Conservation (phyloP, 2,329 filamentous ascomycete species). For the Rosellinia necatrix region DNA sequence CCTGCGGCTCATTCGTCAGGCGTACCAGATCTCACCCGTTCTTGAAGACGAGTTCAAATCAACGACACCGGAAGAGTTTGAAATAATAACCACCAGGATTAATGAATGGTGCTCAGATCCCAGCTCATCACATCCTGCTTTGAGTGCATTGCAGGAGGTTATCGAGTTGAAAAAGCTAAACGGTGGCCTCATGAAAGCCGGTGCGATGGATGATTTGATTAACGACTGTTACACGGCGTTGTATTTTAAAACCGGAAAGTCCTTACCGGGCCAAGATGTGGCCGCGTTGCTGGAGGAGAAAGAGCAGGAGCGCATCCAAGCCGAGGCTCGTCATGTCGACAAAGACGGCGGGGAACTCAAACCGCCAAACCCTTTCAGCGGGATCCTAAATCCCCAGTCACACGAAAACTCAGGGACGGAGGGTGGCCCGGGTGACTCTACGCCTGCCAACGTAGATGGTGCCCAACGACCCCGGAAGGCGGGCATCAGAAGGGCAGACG, state of each 20-base stretch:
- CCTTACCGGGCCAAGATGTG: constrained; percentile 57
- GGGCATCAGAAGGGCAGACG: constrained; percentile 59
- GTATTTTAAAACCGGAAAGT: constrained; percentile 68
- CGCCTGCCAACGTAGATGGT: constrained; percentile 44
- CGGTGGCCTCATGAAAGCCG: constrained; percentile 81
- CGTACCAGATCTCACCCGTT: constrained; percentile 51
- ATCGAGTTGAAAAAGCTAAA: constrained; percentile 75
- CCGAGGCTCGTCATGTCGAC: constrained; percentile 39
- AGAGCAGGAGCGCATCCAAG: constrained; percentile 44
- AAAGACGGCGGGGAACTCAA: constrained; percentile 44
- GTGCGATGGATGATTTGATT: constrained; percentile 89
- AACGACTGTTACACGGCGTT: constrained; percentile 84
- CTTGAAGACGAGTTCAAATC: constrained; percentile 62
- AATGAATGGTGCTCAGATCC: constrained; percentile 57
- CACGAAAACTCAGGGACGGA: constrained; percentile 45
- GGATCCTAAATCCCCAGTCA: constrained; percentile 49
- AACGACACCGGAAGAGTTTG: constrained; percentile 60
- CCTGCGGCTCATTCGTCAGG: constrained; percentile 56
- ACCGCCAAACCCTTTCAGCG: constrained; percentile 45
- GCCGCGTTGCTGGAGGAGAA: constrained; percentile 53
- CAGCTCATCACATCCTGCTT: constrained; percentile 47
- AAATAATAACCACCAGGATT: constrained; percentile 59
- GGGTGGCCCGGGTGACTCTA: constrained; percentile 39
- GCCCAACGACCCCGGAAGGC: constrained; percentile 48
- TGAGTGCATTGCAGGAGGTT: constrained; percentile 61